A percentile compares a stretch with the other conserved stretches of the same genome.
Evolutionary conservation across 306 rosid species (phyloP).

Genomic region (Dalbergia cochinchinensis): DNA sequence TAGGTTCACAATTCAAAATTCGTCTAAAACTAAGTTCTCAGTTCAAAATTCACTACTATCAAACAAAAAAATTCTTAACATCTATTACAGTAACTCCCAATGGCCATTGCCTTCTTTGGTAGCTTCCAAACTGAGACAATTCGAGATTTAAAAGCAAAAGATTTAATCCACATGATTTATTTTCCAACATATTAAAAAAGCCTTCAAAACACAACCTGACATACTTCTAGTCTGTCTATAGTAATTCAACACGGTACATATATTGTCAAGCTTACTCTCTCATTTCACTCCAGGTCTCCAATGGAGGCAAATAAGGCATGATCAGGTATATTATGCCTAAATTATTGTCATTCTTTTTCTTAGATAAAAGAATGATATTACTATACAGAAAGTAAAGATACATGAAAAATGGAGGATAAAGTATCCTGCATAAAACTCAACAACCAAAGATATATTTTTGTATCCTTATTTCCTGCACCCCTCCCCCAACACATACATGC

Average conservation of each 20-base stretch:
- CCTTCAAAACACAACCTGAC: slow-evolving; percentile 28
- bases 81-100: neutral
- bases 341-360: neutral
- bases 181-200: slow-evolving; percentile 14
- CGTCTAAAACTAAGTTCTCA: too few relatives aligned
- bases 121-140: slow-evolving; percentile 17
- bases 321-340: neutral
- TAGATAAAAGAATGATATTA: slow-evolving; percentile 17
- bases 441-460: neutral
- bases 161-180: slow-evolving; percentile 12
- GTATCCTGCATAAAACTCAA: slow-evolving; percentile 10
- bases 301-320: neutral
- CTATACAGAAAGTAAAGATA: neutral
- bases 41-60: neutral
- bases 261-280: too few relatives aligned
- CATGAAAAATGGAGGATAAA: slow-evolving; percentile 24
- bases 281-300: too few relatives aligned
- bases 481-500: neutral
- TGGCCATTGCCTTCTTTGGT: neutral
- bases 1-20: neutral
- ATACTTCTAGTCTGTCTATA: neutral
- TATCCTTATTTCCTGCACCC: neutral
- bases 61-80: slow-evolving; percentile 8
- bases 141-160: neutral
- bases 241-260: too few relatives aligned